Base-by-base conservation (phyloP, 2,329 filamentous ascomycete species). In the Graphilbum fragrans region DNA sequence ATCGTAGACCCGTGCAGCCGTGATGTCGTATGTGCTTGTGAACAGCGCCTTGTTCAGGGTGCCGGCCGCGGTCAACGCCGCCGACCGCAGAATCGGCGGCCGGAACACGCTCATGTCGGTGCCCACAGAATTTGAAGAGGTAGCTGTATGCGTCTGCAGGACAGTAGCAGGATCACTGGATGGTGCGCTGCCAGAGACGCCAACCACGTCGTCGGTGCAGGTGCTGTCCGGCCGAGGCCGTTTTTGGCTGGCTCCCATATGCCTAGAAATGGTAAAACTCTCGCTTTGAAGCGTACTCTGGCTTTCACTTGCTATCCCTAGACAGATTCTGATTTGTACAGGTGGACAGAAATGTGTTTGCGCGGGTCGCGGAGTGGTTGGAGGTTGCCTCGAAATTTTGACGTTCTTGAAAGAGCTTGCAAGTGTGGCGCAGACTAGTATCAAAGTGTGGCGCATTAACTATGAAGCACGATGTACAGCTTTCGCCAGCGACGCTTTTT, bases 41-140 rank as follows among this genome's bases (percentile, higher is more conserved):
- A 96, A 96, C 48, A 93, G 80, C 16, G 80, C 72, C 50, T 85
- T 80, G 64, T 98, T 88, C 48, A 98, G 76, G 11, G 33, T 41
- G 3, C 19, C 21, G n/a, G 41, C 33, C 2, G 47, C 45, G 55
- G 79, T 79, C n/a, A 47, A 25, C 66, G 86, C 84, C 45, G 81
- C 79, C 9, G 61, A 58, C 58, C 84, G 82, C 52, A 90, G 81
- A 45, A 87, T 69, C 20, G 88, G 87, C 37, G 87, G 86, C 49
- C 80, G 77, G 59, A 94, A 85, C 39, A 75, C 56, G 48, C 63
- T 66, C 72, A 77, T 77, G 5, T 38, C 34, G 16, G 35, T 20
- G n/a, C 9, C 22, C 12, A 12, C 25, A 27, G n/a, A n/a, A n/a
- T n/a, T n/a, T n/a, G n/a, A n/a, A n/a, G n/a, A n/a, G n/a, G n/a